phyloP scores from a whole-genome alignment of 1,139 yeast genomes.

The Lodderomyces margitis region DNA sequence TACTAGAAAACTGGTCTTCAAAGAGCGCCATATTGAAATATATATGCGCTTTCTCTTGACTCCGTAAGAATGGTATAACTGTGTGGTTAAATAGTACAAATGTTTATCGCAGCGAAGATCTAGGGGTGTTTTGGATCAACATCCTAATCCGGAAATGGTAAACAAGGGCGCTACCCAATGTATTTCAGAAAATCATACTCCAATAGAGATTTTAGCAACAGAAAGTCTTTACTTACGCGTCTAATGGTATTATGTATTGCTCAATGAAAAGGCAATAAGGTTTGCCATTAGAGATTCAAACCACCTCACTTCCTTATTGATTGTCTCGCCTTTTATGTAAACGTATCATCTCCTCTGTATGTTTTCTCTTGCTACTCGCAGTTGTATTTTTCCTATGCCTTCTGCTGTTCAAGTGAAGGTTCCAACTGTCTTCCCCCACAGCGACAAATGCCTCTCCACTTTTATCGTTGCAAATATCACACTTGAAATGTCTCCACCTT shows the following conservation, averaged over 20 bases:
- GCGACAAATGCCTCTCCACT: slow-evolving; percentile 57
- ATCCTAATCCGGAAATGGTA: not conserved
- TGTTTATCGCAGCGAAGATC: not conserved
- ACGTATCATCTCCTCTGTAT: slow-evolving; percentile 12
- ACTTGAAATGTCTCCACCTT: slow-evolving; percentile 69
- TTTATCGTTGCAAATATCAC: slow-evolving; percentile 64
- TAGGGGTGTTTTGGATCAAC: not conserved
- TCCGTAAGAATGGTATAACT: too few relatives aligned
- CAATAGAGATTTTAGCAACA: too few relatives aligned
- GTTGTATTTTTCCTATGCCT: slow-evolving; percentile 47
- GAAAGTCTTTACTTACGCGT: too few relatives aligned
- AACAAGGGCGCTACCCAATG: not conserved
- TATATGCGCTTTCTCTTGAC: too few relatives aligned
- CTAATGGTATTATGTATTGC: too few relatives aligned
- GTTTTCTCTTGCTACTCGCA: slow-evolving; percentile 19
- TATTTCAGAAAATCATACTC: not conserved
- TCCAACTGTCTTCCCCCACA: slow-evolving; percentile 74
- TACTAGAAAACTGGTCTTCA: slow-evolving; percentile 30
- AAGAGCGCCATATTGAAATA: slow-evolving; percentile 18
- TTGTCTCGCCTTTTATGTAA: slow-evolving; percentile 4
- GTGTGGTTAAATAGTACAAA: too few relatives aligned
- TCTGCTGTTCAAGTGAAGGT: slow-evolving; percentile 62
- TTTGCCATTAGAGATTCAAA: too few relatives aligned
- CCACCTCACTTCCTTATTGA: not conserved
- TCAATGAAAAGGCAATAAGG: too few relatives aligned